Percentiles rank a stretch among this genome's conserved stretches.
Conservation (phyloP, 768 basidiomycete genomes). For the Rubroboletus pulcherrimus region DNA sequence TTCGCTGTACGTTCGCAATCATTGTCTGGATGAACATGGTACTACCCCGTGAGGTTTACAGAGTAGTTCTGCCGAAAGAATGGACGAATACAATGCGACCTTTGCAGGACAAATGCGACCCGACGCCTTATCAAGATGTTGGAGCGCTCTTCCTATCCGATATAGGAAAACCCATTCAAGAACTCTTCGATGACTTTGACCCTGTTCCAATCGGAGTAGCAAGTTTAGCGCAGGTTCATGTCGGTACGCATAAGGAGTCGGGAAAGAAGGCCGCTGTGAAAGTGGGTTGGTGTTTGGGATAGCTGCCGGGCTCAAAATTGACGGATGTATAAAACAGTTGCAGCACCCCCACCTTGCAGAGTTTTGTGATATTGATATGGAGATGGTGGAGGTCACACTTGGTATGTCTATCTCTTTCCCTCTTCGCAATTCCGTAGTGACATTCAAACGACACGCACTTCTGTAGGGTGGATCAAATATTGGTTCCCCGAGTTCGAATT, state of each 20-base stretch:
- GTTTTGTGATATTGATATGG: constrained; percentile 88
- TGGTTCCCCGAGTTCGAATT: constrained; percentile 97
- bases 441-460: neutral
- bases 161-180: constrained; percentile 66
- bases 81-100: constrained; percentile 59
- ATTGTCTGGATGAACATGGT: constrained; percentile 17
- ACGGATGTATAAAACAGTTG: constrained; percentile 38
- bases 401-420: constrained; percentile 36
- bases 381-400: constrained; percentile 72
- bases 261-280: constrained; percentile 85
- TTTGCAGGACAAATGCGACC: constrained; percentile 90
- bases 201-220: constrained; percentile 90
- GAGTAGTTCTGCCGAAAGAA: constrained; percentile 55
- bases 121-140: constrained; percentile 77
- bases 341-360: constrained; percentile 94
- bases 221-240: constrained; percentile 93
- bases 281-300: constrained; percentile 35
- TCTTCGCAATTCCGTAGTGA: neutral
- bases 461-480: constrained; percentile 75
- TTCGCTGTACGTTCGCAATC: constrained; percentile 43
- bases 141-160: constrained; percentile 75
- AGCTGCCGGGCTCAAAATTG: neutral
- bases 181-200: constrained; percentile 84
- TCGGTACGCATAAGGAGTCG: constrained; percentile 66
- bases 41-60: constrained; percentile 21